These are phyloP conservation scores for Leishmania turanica DNA, from an alignment of 208 protist species.

Conservation along the genomic window DNA sequence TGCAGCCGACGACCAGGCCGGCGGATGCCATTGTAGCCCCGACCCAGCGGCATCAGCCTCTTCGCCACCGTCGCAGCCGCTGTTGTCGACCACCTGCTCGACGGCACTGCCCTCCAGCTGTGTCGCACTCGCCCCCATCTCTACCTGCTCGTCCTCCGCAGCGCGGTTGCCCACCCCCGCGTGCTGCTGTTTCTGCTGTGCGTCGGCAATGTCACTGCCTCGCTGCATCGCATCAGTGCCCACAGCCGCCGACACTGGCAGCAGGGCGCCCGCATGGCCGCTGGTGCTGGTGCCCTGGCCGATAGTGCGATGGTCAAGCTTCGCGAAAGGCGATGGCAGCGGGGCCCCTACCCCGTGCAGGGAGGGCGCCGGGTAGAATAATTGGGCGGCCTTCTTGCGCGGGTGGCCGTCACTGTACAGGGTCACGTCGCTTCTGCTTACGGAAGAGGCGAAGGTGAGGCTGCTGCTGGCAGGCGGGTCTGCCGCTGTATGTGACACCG, in stretches of 20 bases:
- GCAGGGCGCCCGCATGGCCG: background rate
- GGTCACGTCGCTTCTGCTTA: background rate
- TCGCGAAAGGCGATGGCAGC: background rate
- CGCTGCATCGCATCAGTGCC: background rate
- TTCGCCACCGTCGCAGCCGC: background rate
- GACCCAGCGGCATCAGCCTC: background rate
- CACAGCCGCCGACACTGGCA: background rate
- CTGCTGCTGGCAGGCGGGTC: background rate
- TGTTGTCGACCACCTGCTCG: background rate
- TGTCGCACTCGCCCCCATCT: background rate
- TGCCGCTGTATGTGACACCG: background rate
- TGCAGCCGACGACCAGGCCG: background rate
- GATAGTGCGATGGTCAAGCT: background rate
- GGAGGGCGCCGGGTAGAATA: constrained; percentile 8
- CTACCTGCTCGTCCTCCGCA: background rate
- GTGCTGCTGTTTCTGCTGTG: background rate
- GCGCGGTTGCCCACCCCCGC: background rate
- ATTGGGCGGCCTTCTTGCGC: constrained; percentile 17
- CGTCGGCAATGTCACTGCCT: background rate
- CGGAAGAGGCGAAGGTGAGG: background rate
- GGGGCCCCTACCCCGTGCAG: background rate
- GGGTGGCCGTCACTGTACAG: constrained; percentile 16
- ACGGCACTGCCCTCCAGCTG: background rate
- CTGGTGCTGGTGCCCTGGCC: background rate
- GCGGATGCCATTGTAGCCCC: background rate